Base-by-base conservation (phyloP, 495 filamentous ascomycete species). In the Bombardia bombarda region DNA sequence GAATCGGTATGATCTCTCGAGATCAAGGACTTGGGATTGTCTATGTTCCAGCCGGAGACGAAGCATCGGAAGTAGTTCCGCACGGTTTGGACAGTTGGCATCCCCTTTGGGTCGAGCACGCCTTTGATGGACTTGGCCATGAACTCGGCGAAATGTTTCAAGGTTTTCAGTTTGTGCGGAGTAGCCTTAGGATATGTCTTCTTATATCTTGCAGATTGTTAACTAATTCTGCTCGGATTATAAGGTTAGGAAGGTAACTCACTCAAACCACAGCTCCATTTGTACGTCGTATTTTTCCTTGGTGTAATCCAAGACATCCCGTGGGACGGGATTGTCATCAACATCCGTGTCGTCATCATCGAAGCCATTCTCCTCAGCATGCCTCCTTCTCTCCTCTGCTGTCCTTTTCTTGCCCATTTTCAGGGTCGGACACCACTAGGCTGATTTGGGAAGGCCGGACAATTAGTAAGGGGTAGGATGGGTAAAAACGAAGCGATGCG, bases 301-400 rank as follows among this genome's bases (percentile, higher is more conserved):
- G 17, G 35, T 38, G 17, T 38, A 21, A 38, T 20, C 35, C 20
- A 38, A 38, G 35, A 38, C 35, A 23, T 23, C 35, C 35, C 35
- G 35, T 38, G 35, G 35, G 35, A 38, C 16, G 4, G 35, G 35
- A 21, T 20, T 23, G 18, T 38, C 35, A 13, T 38, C 17, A 38
- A 38, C 9, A 24, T 38, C 35, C 4, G 35, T 23, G 35, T 38
- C 24, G 24, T 26, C 35, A 23, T 38, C 35, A 38, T 38, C 22
- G 17, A 38, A 38, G 18, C 35, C 35, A 24, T 38, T 38, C 20
- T 38, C 28, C 26, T 32, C 14, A 23, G 25, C 40, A 31, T 42
- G 16, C 22, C 19, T 21, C 19, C 26, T 32, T 23, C 26, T 32
- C n/a, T n/a, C n/a, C n/a, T n/a, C n/a, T n/a, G n/a, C n/a, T n/a